phyloP scores from a whole-genome alignment of 2,329 filamentous ascomycete species.

The Aureobasidium sp. region DNA sequence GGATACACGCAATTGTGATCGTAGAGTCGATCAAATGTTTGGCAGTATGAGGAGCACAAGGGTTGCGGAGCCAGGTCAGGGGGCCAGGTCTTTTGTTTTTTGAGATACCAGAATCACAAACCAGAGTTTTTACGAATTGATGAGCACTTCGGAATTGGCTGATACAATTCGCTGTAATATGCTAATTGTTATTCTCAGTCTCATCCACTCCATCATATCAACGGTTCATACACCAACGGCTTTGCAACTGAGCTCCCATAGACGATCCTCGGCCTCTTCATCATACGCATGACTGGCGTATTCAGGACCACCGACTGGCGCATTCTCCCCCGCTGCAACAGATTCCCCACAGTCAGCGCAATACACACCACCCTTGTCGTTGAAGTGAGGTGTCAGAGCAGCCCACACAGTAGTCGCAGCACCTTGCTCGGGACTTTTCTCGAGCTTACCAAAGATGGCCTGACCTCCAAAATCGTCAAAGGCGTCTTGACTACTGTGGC shows the following conservation, averaged over 20 bases:
- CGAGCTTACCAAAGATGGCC: neutral
- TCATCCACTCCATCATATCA: neutral
- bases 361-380: constrained; percentile 40
- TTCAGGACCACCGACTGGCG: constrained; percentile 19
- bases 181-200: neutral
- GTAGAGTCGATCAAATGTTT: neutral
- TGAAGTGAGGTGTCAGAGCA: constrained; percentile 34
- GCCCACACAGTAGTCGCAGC: constrained; percentile 42
- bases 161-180: neutral
- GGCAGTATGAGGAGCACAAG: neutral
- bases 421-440: constrained; percentile 32
- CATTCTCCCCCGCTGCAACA: constrained; percentile 21
- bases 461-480: neutral
- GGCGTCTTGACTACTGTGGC: neutral
- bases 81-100: neutral
- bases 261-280: constrained; percentile 28
- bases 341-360: constrained; percentile 35
- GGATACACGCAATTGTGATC: neutral
- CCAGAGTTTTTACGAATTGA: neutral
- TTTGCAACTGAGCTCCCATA: constrained; percentile 35
- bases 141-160: neutral
- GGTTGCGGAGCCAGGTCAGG: neutral
- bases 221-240: constrained; percentile 19
- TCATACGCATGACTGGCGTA: constrained; percentile 31
- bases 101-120: constrained; percentile 1